Base-by-base conservation (phyloP, 2,329 filamentous ascomycete species). In the Hysterium pulicare region DNA sequence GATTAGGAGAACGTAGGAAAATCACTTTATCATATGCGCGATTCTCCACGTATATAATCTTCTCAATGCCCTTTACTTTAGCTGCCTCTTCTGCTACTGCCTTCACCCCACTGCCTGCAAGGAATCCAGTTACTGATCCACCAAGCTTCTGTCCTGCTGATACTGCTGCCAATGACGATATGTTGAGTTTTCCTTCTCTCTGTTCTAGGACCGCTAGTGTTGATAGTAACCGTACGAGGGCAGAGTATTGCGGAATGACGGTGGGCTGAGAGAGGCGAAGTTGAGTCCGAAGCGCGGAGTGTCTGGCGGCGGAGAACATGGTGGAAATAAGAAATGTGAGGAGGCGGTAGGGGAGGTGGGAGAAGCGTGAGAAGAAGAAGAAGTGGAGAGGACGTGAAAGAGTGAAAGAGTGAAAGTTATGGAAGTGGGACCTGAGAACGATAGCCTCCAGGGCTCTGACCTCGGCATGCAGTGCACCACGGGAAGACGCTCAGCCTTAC, bases 141-240 rank as follows among this genome's bases (percentile, higher is more conserved):
- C 91, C 91, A 6, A 97, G 71, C 67, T 90, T 90, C 68, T 85
- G 79, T 16, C 90, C 91, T 7, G 93, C 93, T 7, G 87, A 86
- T 45, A 97, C 79, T 33, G 90, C 86, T 60, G 87, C 87, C 43
- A 96, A 74, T 4, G 90, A 96, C 17, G 86, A 84, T 48, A 78
- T 71, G 62, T 88, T 90, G 52, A 98, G 79, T 71, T 90, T 84
- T 48, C 93, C 93, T 59, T 95, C 86, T 59, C 84, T 83, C 71
- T 97, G 93, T 72, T 98, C 93, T 48, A 98, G 81, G 41, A 98
- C 75, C 34, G 91, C 91, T 43, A 98, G 79, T 26, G 90, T 93
- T 38, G 90, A 96, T 45, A 94, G 77, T 47, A 95, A 74, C 57
- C 86, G 80, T 56, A 77, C 76, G 51, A 85, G 71, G 48, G 78